A percentile compares a stretch with the other conserved stretches of the same genome.
Evolutionary conservation across 2,329 filamentous ascomycete species (phyloP).

Genomic region (Verticillium albo-atrum): DNA sequence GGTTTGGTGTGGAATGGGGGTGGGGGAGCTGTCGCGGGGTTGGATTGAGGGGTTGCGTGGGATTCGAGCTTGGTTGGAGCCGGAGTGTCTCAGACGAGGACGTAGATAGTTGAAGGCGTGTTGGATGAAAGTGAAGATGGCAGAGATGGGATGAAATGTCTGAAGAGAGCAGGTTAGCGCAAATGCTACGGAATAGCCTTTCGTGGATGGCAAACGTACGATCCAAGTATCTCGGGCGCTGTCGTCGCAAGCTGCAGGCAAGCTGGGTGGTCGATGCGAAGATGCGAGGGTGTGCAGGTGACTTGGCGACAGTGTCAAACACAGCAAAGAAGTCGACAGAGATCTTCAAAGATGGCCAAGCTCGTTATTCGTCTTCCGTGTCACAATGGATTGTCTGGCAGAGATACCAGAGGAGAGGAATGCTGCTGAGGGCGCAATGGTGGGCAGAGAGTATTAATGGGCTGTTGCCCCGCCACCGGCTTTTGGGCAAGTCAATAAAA

Average conservation of each 20-base stretch:
- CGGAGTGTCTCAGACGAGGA: not conserved
- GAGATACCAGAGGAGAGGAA: not conserved
- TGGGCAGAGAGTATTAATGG: conserved; percentile 19
- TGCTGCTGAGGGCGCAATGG: not conserved
- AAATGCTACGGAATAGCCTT: not conserved
- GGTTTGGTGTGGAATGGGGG: not conserved
- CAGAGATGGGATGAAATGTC: not conserved
- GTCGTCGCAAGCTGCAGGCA: not conserved
- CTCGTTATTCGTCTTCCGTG: not conserved
- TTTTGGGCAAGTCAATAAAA: conserved; percentile 29
- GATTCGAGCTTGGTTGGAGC: not conserved
- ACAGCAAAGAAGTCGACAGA: not conserved
- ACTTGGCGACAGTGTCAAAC: not conserved
- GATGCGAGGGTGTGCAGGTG: not conserved
- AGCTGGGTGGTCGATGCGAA: not conserved
- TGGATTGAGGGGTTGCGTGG: conserved; percentile 1
- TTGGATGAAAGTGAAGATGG: not conserved
- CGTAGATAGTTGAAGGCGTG: not conserved
- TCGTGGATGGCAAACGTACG: not conserved
- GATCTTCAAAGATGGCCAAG: not conserved
- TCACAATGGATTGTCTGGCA: not conserved
- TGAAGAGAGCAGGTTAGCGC: not conserved
- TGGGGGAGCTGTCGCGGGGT: not conserved
- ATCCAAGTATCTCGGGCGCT: not conserved
- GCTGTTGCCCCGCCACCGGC: conserved; percentile 44